These are phyloP conservation scores for Tuber melanosporum DNA, from an alignment of 495 filamentous ascomycete genomes.

Conservation along the genomic window DNA sequence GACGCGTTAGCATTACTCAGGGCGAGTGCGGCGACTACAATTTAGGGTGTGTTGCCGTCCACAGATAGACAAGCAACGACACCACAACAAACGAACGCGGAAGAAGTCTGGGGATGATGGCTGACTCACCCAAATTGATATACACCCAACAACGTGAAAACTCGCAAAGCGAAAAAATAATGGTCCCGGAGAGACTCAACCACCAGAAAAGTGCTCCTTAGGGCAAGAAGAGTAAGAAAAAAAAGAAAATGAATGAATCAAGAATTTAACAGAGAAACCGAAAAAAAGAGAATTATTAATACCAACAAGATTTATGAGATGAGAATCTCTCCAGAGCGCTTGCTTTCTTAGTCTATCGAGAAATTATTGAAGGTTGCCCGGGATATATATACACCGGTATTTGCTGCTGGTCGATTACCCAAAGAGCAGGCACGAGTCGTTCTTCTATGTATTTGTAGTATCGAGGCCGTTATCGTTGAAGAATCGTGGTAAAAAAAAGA, in stretches of 20 bases:
- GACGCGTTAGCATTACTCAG: constrained; percentile 36
- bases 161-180: constrained; percentile 14
- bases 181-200: not conserved
- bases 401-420: not conserved
- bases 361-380: not conserved
- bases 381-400: not conserved
- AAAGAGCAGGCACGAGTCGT: not conserved
- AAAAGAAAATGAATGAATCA: not conserved
- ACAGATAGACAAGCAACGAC: constrained; percentile 12
- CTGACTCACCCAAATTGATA: constrained; percentile 31
- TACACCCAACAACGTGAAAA: constrained; percentile 27
- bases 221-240: not conserved
- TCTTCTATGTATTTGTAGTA: not conserved
- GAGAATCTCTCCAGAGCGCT: not conserved
- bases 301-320: constrained; percentile 10
- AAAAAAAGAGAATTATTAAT: constrained; percentile 11
- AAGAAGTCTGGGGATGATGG: not conserved
- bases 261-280: constrained; percentile 8
- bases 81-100: constrained; percentile 36
- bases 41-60: constrained; percentile 14
- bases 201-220: not conserved
- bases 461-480: constrained; percentile 3
- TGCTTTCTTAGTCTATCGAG: not conserved
- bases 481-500: not conserved
- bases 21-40: not conserved